Percentiles rank a stretch among this genome's conserved stretches.
Evolutionary conservation across 2,329 filamentous ascomycete species (phyloP).

Genomic region (Chrysosporium keratinophilum): DNA sequence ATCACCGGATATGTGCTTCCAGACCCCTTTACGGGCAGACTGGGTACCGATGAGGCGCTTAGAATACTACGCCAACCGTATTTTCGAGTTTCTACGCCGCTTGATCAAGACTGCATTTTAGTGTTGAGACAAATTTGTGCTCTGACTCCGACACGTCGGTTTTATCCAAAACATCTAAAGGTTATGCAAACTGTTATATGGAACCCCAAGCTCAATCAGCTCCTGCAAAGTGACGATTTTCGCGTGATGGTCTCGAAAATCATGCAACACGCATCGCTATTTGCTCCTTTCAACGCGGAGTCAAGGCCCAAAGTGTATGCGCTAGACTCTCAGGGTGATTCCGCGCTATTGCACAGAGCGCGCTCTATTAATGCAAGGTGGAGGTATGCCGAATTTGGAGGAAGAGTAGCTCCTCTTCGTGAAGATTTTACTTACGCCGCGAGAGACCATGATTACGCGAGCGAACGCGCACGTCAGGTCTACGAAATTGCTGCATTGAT

Average conservation of each 20-base stretch:
- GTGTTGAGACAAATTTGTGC: conserved; percentile 19
- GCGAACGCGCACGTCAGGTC: conserved; percentile 11
- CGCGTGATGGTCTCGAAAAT: conserved; percentile 15
- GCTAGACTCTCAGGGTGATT: conserved; percentile 6
- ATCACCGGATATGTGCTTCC: conserved; percentile 23
- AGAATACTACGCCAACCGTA: conserved; percentile 17
- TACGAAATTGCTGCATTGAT: conserved; percentile 17
- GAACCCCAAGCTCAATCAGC: conserved; percentile 16
- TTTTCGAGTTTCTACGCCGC: conserved; percentile 14
- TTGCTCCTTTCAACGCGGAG: conserved; percentile 11
- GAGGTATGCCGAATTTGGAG: conserved; percentile 11
- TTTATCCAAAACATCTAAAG: conserved; percentile 21
- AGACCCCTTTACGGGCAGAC: conserved; percentile 24
- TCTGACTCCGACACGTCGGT: conserved; percentile 22
- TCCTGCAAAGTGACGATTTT: conserved; percentile 20
- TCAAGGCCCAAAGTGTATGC: neutral
- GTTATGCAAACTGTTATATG: conserved; percentile 21
- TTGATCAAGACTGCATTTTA: conserved; percentile 11
- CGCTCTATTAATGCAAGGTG: conserved; percentile 11
- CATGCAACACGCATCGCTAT: conserved; percentile 11
- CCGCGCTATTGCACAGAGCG: conserved; percentile 18
- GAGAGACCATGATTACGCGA: conserved; percentile 11
- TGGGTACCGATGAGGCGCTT: conserved; percentile 27
- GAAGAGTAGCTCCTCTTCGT: neutral
- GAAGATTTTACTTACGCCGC: conserved; percentile 6